These are phyloP conservation scores for Fusarium redolens DNA, from an alignment of 2,329 filamentous ascomycete species.

Conservation along the genomic window DNA sequence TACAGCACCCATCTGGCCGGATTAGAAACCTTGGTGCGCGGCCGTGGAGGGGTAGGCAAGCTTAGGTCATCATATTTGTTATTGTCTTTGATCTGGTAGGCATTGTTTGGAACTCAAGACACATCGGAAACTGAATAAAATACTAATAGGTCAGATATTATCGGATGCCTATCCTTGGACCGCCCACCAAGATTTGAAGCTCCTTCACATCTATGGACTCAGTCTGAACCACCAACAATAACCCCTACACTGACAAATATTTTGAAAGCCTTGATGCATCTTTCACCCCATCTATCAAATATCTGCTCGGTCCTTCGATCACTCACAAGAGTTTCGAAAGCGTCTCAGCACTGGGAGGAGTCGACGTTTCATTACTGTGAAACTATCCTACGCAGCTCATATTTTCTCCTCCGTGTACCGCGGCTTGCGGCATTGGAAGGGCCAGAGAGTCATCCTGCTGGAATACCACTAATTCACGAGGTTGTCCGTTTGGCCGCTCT, in stretches of 20 bases:
- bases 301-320: background rate
- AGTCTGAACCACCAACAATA: background rate
- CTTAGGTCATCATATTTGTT: background rate
- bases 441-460: background rate
- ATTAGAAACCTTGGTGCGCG: background rate
- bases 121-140: background rate
- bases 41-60: background rate
- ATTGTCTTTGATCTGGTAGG: background rate
- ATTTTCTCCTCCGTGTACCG: background rate
- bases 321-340: background rate
- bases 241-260: background rate
- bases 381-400: background rate
- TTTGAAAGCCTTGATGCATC: background rate
- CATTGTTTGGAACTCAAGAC: fast-evolving
- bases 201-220: background rate
- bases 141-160: background rate
- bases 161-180: background rate
- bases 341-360: background rate
- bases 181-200: background rate
- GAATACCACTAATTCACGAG: background rate
- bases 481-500: background rate
- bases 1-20: background rate
- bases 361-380: background rate
- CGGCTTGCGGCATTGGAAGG: background rate
- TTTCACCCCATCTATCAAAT: background rate